Evolutionary conservation across 257 asterid species (phyloP), one percentile per base, ranked within the genome.

Genomic region (Solanum rostratum): DNA sequence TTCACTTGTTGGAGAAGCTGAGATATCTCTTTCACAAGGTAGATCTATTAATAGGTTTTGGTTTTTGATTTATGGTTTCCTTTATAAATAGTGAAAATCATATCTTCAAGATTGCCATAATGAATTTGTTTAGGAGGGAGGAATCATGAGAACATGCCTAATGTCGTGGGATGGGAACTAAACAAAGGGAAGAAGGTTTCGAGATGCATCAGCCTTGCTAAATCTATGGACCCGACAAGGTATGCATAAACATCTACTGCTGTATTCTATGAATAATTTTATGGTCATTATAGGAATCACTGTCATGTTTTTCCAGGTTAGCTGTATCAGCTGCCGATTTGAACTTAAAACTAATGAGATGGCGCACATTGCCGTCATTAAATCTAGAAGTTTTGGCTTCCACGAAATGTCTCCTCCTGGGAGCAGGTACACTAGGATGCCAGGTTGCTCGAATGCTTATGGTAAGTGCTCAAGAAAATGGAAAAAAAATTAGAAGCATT

Each of bases 381-480:
- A 90, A 95, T 87, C 93, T 95, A 81, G 85, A 88, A 74, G 45
- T 88, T 69, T 90, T 96, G 90, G 92, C 98, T 86, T 53, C 94
- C 71, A 70, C 94, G 16, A 90, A 84, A 89, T 97, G 98, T 86
- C 98, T 97, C 84, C 95, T 97, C 60, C 89, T 96, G 70, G 99
- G 99, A 85, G 98, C 97, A 69, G 99, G 99, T 71, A 95, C 99
- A 78, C 98, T 96, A 81, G 99, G 99, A 89, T 96, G 98, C 91
- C 98, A 96, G 88, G 98, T 95, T 81, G 97, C 98, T 88, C 94
- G 98, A 70, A 93, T 93, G 97, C 98, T 96, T 86, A 93, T 95
- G 99, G 99, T 96, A 88, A 52, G 93, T 80, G n/a, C 84, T 83
- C 86, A 83, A 84, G 84, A 84, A 80, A 43, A 45, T 71, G 14